Evolutionary conservation across 148 eudicot genomes (phyloP), one percentile per base, ranked within the genome.

Genomic region (Persicaria maculosa): DNA sequence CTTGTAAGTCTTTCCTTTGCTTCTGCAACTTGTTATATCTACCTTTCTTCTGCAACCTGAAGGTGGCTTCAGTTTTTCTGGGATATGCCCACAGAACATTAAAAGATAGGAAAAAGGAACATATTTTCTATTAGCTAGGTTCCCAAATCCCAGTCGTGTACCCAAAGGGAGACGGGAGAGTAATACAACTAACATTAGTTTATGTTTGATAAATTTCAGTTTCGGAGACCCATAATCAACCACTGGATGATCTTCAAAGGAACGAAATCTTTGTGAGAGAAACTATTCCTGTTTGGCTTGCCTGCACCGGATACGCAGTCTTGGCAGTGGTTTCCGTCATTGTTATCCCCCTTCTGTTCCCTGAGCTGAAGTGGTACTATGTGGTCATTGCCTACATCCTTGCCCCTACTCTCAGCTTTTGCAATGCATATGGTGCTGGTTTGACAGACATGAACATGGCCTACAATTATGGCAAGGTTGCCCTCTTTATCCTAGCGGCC

Each of bases 371-470:
- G 76, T 93, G 98, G 98, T 91, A 91, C 64, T 88, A 79, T 22
- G 89, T 93, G 6, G 76, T 89, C 4, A 77, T 83, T 4, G 93
- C 93, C 44, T 93, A 93, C 77, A 54, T 87, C 47, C 62, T 91
- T 22, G 98, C 98, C 0, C 98, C 98, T 7, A 78, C 91, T 10
- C 82, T 93, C 36, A 86, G 95, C 84, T 93, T 93, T 75, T 93
- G 97, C 85, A 93, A 93, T 46, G 98, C 98, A 1, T 93, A 93
- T 25, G 97, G 98, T 1, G 88, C 97, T 72, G 98, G 98, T 68
- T 80, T 93, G 73, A 93, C 98, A 0, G 97, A 93, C 83, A 86
- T 86, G 92, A 91, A 89, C 82, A 91, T 93, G 98, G 93, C 94
- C 50, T 91, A 88, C 76, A 93, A 91, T 61, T 93, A 93, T 11